Percentiles rank a stretch among this genome's conserved stretches.
These are phyloP conservation scores for Pseudogymnoascus sp. DNA, from an alignment of 2,329 filamentous ascomycete genomes.

Conservation along the genomic window DNA sequence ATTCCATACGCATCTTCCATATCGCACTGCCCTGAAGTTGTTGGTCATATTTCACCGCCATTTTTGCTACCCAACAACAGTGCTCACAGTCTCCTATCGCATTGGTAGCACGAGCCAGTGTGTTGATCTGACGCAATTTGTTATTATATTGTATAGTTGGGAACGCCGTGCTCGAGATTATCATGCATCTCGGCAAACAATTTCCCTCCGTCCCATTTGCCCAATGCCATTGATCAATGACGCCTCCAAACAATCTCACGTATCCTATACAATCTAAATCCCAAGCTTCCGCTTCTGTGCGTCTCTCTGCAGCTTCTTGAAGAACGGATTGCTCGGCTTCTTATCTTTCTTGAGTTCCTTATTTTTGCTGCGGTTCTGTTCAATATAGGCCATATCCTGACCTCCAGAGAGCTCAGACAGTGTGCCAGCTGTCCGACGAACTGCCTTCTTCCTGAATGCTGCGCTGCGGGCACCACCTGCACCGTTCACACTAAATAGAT, in stretches of 20 bases:
- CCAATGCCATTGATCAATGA: background rate
- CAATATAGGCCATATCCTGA: constrained; percentile 94
- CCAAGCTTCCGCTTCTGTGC: constrained; percentile 48
- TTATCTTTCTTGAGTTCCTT: constrained; percentile 57
- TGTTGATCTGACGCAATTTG: background rate
- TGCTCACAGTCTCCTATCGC: background rate
- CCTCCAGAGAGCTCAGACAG: constrained; percentile 82
- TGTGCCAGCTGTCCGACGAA: constrained; percentile 73
- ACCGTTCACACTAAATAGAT: constrained; percentile 50
- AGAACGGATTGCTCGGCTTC: constrained; percentile 51
- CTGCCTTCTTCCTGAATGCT: constrained; percentile 45
- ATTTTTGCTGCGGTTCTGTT: constrained; percentile 68
- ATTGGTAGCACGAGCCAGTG: background rate
- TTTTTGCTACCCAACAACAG: background rate
- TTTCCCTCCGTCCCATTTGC: background rate
- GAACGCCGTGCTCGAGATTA: background rate
- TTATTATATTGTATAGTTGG: constrained; percentile 5
- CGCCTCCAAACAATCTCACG: background rate
- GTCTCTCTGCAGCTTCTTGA: constrained; percentile 58
- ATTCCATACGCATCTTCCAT: background rate
- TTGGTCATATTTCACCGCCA: background rate
- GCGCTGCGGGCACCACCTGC: constrained; percentile 27
- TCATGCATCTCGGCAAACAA: background rate
- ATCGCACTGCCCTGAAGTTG: background rate
- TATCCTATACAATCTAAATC: constrained; percentile 9